Conservation (phyloP, 2,329 filamentous ascomycete species). For the Dactylonectria estremocensis region DNA sequence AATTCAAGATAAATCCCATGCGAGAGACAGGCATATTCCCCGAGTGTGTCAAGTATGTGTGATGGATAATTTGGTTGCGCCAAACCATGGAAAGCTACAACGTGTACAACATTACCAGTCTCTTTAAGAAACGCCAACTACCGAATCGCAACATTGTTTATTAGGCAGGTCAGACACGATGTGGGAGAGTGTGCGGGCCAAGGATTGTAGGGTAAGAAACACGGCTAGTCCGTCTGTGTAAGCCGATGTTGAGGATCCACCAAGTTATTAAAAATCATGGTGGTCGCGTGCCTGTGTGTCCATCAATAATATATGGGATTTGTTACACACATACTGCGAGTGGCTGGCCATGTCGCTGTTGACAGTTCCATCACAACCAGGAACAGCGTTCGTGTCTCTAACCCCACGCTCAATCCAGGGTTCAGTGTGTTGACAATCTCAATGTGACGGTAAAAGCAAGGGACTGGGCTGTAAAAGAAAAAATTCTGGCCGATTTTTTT, state of each 20-base stretch:
- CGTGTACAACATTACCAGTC: too few species aligned
- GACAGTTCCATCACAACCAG: not conserved
- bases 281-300: not conserved
- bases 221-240: not conserved
- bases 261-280: not conserved
- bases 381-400: constrained; percentile 8
- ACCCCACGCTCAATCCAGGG: constrained; percentile 1
- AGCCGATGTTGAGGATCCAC: not conserved
- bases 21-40: too few species aligned
- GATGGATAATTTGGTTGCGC: too few species aligned
- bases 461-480: not conserved
- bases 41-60: too few species aligned
- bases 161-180: too few species aligned
- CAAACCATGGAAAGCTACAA: too few species aligned
- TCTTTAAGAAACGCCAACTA: too few species aligned
- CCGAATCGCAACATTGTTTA: too few species aligned
- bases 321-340: not conserved
- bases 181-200: too few species aligned
- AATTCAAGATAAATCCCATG: too few species aligned
- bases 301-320: not conserved
- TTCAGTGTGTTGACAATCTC: constrained; percentile 13
- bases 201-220: not conserved
- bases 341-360: not conserved
- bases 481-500: not conserved
- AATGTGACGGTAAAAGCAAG: not conserved